phyloP scores from a whole-genome alignment of 139 green algal species.

The Chlorella sp. region DNA sequence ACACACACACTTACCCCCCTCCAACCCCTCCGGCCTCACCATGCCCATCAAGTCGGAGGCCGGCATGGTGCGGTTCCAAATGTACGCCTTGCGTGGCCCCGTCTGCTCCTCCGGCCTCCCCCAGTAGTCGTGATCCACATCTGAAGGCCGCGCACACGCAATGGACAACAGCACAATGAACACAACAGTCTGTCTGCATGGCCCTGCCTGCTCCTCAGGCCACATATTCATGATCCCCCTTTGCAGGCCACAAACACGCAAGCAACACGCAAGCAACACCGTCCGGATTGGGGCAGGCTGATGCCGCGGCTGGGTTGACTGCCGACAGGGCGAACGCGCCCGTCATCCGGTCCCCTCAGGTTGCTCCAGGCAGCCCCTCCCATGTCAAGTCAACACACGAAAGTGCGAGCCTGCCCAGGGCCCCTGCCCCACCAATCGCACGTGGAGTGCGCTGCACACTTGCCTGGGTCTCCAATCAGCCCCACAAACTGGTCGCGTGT shows the following conservation, averaged over 20 bases:
- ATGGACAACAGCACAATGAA: too few species aligned
- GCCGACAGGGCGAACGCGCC: neutral
- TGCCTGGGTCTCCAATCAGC: conserved; percentile 39
- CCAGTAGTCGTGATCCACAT: conserved; percentile 40
- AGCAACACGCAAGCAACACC: too few species aligned
- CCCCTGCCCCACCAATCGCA: too few species aligned
- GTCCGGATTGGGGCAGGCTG: neutral
- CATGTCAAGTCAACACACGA: too few species aligned
- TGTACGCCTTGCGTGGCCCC: conserved; percentile 3
- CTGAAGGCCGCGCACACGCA: conserved; percentile 15
- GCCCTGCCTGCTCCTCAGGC: too few species aligned
- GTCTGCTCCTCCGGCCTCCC: conserved; percentile 39
- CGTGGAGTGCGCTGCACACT: neutral
- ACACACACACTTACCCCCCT: neutral
- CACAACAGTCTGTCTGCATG: too few species aligned
- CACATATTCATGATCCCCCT: too few species aligned
- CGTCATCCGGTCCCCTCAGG: too few species aligned
- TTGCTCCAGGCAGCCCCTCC: too few species aligned
- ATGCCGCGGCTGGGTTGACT: too few species aligned
- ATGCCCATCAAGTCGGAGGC: conserved; percentile 42
- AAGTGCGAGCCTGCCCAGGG: too few species aligned
- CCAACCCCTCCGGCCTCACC: neutral
- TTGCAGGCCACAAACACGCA: too few species aligned
- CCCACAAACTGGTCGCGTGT: conserved; percentile 18
- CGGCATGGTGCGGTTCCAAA: conserved; percentile 13